phyloP scores from a whole-genome alignment of 371 early-diverging fungal species.

The Saksenaea oblongispora region DNA sequence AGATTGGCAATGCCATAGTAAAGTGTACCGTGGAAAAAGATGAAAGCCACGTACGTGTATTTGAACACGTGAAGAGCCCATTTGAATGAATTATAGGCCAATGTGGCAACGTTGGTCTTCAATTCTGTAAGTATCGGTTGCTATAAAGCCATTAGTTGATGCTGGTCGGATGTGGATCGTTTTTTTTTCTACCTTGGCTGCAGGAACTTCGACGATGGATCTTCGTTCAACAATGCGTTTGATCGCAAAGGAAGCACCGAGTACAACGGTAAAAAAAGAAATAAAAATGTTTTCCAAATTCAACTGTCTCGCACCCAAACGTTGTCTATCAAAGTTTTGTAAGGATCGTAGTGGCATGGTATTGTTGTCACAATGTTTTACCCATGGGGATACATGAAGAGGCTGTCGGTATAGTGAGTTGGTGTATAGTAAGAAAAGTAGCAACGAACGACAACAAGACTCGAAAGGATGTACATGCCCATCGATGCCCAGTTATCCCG shows the following conservation, averaged over 20 bases:
- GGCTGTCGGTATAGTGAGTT: not conserved
- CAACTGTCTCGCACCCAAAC: constrained; percentile 37
- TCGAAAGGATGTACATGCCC: not conserved
- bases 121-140: constrained; percentile 30
- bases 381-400: constrained; percentile 21
- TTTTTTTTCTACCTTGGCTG: constrained; percentile 42
- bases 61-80: constrained; percentile 22
- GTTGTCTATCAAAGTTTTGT: constrained; percentile 18
- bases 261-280: constrained; percentile 29
- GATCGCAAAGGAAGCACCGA: constrained; percentile 37
- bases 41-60: constrained; percentile 20
- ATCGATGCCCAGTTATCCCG: not conserved
- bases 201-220: constrained; percentile 31
- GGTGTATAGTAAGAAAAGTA: not conserved
- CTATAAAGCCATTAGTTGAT: constrained; percentile 8
- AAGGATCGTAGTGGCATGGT: not conserved
- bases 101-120: constrained; percentile 27
- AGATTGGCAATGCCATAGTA: constrained; percentile 31
- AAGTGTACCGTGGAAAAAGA: constrained; percentile 28
- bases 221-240: constrained; percentile 27
- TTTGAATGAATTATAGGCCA: constrained; percentile 13
- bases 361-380: not conserved
- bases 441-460: not conserved
- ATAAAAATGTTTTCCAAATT: constrained; percentile 47
- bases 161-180: not conserved